Base-by-base conservation (phyloP, 2,329 filamentous ascomycete genomes). In the Tolypocladium endophyticum region DNA sequence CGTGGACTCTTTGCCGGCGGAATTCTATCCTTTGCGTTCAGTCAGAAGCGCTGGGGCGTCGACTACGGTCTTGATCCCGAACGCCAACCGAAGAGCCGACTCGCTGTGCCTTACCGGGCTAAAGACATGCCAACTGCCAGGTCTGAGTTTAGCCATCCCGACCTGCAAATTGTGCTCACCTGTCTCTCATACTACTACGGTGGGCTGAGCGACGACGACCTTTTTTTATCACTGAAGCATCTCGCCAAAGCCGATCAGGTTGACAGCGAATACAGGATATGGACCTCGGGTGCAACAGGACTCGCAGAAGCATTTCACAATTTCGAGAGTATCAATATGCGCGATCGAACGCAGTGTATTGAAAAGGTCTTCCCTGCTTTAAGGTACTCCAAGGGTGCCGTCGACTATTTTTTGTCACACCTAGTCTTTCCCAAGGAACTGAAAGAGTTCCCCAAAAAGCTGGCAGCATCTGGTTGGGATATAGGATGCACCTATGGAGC, bases 381-480 rank as follows among this genome's bases (percentile, higher is more conserved):
- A 0, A 73, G 77, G 0, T 76, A 74, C 61, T 75, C 79, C 0
- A 85, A 84, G 61, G 70, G 67, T 0, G 74, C 73, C 0, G 77
- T 89, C 4, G 81, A 90, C 62, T 89, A 84, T 64, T 90, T 81
- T 66, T 69, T 91, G 2, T 68, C 73, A 0, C 66, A 75, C 20
- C 66, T 85, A 0, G 79, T 87, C 0, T 89, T 88, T 61, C 78
- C 84, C 0, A 81, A 76, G 52, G 79, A 85, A n/a, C 78, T 84
- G 64, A 83, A 79, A 38, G 81, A 87, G 61, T 89, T 87, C 55
- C 78, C 80, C 0, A 60, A 76, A 8, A 88, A 88, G 60, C 69
- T 89, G 0, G 83, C 81, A 0, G 77, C 82, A 0, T 89, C 85
- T 0, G 86, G 84, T 0, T 89, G 86, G 86, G 85, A 89, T 63